phyloP scores from a whole-genome alignment of 1,139 yeast genomes.

The Citeromyces hawaiiensis region DNA sequence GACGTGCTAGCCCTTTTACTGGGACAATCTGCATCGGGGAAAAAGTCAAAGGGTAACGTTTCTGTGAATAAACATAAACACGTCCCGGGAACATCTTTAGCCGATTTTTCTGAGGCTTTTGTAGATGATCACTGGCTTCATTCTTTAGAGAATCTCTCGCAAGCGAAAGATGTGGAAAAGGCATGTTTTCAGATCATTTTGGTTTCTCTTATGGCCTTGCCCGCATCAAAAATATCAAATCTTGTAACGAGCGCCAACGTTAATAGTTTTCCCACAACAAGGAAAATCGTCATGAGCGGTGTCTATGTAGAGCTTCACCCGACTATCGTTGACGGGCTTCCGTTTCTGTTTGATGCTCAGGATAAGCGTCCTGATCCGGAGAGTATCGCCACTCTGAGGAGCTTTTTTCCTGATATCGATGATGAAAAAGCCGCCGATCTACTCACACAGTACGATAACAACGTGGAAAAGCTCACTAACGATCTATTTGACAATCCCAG shows the following conservation, averaged over 20 bases:
- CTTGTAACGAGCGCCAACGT: conserved; percentile 24
- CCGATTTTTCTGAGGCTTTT: conserved; percentile 37
- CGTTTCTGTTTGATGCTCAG: conserved; percentile 15
- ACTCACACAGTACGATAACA: conserved; percentile 30
- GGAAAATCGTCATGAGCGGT: conserved; percentile 34
- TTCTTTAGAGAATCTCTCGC: conserved; percentile 37
- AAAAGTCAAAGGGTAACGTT: conserved; percentile 4
- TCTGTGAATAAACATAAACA: conserved; percentile 3
- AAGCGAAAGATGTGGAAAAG: conserved; percentile 39
- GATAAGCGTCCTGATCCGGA: conserved; percentile 17
- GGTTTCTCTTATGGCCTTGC: conserved; percentile 35
- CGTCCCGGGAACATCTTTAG: conserved; percentile 2
- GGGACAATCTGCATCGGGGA: conserved; percentile 8
- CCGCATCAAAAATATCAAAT: conserved; percentile 28
- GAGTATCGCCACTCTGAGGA: conserved; percentile 30
- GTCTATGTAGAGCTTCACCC: conserved; percentile 31
- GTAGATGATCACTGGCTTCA: conserved; percentile 44
- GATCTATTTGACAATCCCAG: conserved; percentile 49
- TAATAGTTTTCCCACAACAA: conserved; percentile 34
- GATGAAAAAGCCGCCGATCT: conserved; percentile 29
- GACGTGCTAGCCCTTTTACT: conserved; percentile 28
- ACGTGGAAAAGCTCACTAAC: conserved; percentile 48
- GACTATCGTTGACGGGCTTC: conserved; percentile 32
- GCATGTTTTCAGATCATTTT: conserved; percentile 34
- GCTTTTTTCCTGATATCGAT: conserved; percentile 45